These are phyloP conservation scores for Coniochaeta sp. DNA, from an alignment of 2,329 filamentous ascomycete species.

Conservation along the genomic window DNA sequence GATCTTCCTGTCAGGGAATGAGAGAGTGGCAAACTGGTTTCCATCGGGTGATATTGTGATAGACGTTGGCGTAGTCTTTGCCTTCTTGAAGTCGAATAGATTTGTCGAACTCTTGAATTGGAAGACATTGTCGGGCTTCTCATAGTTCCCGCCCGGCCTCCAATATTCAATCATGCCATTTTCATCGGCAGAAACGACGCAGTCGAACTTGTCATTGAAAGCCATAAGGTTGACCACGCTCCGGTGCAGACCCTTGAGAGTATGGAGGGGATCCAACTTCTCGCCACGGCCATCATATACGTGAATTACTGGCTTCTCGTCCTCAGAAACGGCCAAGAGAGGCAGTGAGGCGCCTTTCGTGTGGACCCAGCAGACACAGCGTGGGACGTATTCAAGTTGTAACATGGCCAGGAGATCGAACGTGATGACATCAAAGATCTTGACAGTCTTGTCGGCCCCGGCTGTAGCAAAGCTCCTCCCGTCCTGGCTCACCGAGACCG, in stretches of 20 bases:
- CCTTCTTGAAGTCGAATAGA: slow-evolving; percentile 95
- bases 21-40: slow-evolving; percentile 79
- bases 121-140: slow-evolving; percentile 89
- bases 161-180: slow-evolving; percentile 96
- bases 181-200: slow-evolving; percentile 83
- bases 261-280: slow-evolving; percentile 66
- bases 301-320: slow-evolving; percentile 62
- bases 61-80: slow-evolving; percentile 75
- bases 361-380: slow-evolving; percentile 88
- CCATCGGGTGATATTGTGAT: slow-evolving; percentile 82
- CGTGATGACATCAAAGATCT: slow-evolving; percentile 76
- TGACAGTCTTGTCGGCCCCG: slow-evolving; percentile 69
- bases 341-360: slow-evolving; percentile 80
- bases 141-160: slow-evolving; percentile 71
- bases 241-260: slow-evolving; percentile 71
- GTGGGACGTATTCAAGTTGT: slow-evolving; percentile 66
- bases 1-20: slow-evolving; percentile 87
- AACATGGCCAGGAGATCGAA: slow-evolving; percentile 84
- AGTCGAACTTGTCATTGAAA: slow-evolving; percentile 84
- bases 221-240: slow-evolving; percentile 76
- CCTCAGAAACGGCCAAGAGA: slow-evolving; percentile 74
- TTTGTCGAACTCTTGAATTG: slow-evolving; percentile 89
- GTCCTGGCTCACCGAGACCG: slow-evolving; percentile 79
- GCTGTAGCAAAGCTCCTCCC: slow-evolving; percentile 90
- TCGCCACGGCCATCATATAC: slow-evolving; percentile 90